A percentile compares a stretch with the other conserved stretches of the same genome.
phyloP scores from a whole-genome alignment of 768 basidiomycete genomes.

The Leccinum incarnatum region DNA sequence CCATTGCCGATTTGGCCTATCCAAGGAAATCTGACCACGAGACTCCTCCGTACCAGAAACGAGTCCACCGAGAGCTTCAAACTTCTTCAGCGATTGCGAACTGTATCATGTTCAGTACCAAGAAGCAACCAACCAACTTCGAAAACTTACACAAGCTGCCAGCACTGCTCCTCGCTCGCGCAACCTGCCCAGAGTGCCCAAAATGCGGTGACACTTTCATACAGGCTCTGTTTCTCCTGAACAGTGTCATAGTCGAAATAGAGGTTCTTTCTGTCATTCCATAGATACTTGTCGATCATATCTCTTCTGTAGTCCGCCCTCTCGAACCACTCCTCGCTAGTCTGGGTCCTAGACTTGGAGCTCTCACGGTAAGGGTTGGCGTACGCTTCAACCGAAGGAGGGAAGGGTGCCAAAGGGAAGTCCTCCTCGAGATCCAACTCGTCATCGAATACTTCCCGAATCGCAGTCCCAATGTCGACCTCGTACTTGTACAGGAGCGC shows the following conservation, averaged over 20 bases:
- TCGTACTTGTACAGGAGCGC: slow-evolving; percentile 98
- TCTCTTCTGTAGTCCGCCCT: slow-evolving; percentile 81
- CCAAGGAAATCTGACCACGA: slow-evolving; percentile 91
- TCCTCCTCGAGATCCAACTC: slow-evolving; percentile 90
- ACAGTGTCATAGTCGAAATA: slow-evolving; percentile 98
- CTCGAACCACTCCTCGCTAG: slow-evolving; percentile 89
- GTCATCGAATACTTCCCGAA: slow-evolving; percentile 92
- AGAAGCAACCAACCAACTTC: neutral
- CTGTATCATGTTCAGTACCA: slow-evolving; percentile 40
- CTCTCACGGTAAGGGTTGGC: slow-evolving; percentile 58
- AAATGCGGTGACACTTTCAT: slow-evolving; percentile 95
- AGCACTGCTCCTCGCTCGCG: slow-evolving; percentile 92
- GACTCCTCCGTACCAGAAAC: slow-evolving; percentile 97
- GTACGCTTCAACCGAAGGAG: slow-evolving; percentile 71
- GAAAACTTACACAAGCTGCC: slow-evolving; percentile 81
- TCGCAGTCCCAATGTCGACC: slow-evolving; percentile 96
- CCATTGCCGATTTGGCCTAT: slow-evolving; percentile 98
- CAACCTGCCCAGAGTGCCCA: slow-evolving; percentile 99
- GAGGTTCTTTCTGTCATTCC: slow-evolving; percentile 93
- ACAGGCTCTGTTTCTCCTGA: slow-evolving; percentile 85
- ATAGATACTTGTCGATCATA: slow-evolving; percentile 89
- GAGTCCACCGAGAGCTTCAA: slow-evolving; percentile 92
- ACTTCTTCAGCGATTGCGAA: slow-evolving; percentile 85
- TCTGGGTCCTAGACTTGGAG: slow-evolving; percentile 60
- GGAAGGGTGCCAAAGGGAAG: slow-evolving; percentile 89